Percentiles rank a stretch among this genome's conserved stretches.
These are phyloP conservation scores for Xylariales sp. DNA, from an alignment of 2,329 filamentous ascomycete species.

Conservation along the genomic window DNA sequence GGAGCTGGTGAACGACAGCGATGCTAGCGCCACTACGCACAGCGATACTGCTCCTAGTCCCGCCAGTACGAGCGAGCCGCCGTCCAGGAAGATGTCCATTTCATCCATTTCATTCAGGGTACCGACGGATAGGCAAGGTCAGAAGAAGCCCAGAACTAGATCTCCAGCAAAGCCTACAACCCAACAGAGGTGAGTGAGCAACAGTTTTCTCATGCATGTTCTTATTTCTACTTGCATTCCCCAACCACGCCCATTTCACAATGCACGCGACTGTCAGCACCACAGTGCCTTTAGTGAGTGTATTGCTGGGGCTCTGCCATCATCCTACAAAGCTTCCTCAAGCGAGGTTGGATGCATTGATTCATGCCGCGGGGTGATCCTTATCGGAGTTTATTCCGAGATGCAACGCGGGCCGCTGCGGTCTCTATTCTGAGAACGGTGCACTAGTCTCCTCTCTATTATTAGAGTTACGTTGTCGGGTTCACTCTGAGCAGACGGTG, in stretches of 20 bases:
- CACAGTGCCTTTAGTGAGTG: neutral
- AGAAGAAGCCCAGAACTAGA: conserved; percentile 39
- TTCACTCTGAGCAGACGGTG: neutral
- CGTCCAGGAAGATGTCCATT: conserved; percentile 40
- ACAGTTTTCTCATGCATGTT: conserved; percentile 7
- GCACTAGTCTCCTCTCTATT: conserved; percentile 6
- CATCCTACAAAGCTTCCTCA: conserved; percentile 1
- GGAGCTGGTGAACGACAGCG: conserved; percentile 24
- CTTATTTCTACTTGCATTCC: conserved; percentile 4
- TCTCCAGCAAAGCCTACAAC: conserved; percentile 42
- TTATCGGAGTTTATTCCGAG: conserved; percentile 7
- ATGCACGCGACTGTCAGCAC: no score
- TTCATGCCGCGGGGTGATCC: conserved; percentile 9
- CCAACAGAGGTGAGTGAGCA: conserved; percentile 40
- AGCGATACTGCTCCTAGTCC: conserved; percentile 32
- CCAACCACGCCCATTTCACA: conserved; percentile 2
- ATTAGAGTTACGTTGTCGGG: neutral
- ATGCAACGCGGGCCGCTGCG: conserved; percentile 12
- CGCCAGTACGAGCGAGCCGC: conserved; percentile 26
- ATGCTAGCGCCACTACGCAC: conserved; percentile 27
- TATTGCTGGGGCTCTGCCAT: conserved; percentile 6
- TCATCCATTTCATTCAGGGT: conserved; percentile 44
- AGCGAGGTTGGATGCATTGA: conserved; percentile 8
- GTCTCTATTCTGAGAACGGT: conserved; percentile 8
- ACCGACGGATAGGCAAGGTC: conserved; percentile 41